Evolutionary conservation across 176 grass and related monocot species (phyloP).

Genomic region (Coix lacrymajobi): DNA sequence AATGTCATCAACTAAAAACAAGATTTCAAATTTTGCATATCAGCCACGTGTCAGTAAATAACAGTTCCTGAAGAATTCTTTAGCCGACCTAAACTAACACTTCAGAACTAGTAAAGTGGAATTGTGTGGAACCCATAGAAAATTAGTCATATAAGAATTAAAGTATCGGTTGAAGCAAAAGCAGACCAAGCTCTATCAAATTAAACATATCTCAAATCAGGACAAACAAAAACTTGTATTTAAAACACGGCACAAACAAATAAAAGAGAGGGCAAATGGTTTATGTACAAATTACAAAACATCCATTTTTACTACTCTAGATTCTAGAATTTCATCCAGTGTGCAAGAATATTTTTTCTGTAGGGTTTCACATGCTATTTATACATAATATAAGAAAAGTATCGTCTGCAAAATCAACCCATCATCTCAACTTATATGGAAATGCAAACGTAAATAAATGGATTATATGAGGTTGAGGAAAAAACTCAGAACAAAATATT

Average conservation of each 20-base stretch:
- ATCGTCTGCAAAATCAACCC: not conserved
- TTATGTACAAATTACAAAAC: not conserved
- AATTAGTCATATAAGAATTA: not conserved
- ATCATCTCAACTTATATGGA: not conserved
- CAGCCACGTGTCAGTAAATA: not conserved
- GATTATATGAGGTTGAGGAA: not conserved
- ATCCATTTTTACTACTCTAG: not conserved
- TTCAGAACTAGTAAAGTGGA: not conserved
- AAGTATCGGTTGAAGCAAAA: not conserved
- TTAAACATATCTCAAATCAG: not conserved
- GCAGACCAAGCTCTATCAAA: not conserved
- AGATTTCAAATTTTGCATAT: not conserved
- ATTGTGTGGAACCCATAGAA: not conserved
- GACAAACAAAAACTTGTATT: not conserved
- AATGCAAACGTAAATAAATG: constrained; percentile 1
- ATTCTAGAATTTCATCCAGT: not conserved
- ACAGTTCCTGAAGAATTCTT: not conserved
- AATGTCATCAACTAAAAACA: constrained; percentile 7
- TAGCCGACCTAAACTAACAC: not conserved
- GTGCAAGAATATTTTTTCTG: not conserved
- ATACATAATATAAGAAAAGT: not conserved
- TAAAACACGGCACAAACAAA: not conserved
- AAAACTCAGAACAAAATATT: constrained; percentile 2
- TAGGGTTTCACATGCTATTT: not conserved
- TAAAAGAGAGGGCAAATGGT: not conserved